Evolutionary conservation across 2,329 filamentous ascomycete genomes (phyloP).

Genomic region (Hypoxylon sp.): DNA sequence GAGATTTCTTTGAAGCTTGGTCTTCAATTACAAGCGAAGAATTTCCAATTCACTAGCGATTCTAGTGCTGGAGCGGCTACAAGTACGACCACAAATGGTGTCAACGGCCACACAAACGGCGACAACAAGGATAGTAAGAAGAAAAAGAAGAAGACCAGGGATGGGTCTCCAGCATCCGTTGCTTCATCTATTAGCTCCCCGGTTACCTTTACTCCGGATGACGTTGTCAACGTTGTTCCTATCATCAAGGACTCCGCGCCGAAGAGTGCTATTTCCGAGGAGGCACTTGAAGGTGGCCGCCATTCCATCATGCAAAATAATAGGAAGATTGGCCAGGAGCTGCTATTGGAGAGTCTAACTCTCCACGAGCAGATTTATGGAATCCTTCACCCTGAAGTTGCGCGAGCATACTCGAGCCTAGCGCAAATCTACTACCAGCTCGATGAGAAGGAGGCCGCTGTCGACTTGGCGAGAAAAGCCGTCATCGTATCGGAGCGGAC

Average conservation of each 20-base stretch:
- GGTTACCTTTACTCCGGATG: constrained; percentile 82
- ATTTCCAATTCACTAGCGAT: constrained; percentile 75
- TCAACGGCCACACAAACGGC: constrained; percentile 61
- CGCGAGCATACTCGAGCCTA: constrained; percentile 92
- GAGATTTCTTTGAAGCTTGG: constrained; percentile 92
- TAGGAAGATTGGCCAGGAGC: constrained; percentile 94
- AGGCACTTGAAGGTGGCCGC: constrained; percentile 93
- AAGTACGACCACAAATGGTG: constrained; percentile 49
- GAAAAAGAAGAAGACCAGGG: constrained; percentile 72
- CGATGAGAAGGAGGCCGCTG: constrained; percentile 96
- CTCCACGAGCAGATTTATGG: constrained; percentile 99
- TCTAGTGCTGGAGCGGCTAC: constrained; percentile 54
- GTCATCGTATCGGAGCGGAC: constrained; percentile 97
- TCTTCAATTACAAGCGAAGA: constrained; percentile 85
- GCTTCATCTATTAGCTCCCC: constrained; percentile 59
- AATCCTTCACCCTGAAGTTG: constrained; percentile 95
- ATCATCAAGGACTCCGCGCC: constrained; percentile 95
- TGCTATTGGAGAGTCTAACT: constrained; percentile 94
- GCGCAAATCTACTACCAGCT: constrained; percentile 97
- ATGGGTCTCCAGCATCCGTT: constrained; percentile 66
- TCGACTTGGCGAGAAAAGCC: constrained; percentile 95
- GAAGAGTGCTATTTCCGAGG: constrained; percentile 90
- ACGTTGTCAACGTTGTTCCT: constrained; percentile 93
- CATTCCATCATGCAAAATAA: constrained; percentile 97
- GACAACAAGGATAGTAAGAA: constrained; percentile 67